Evolutionary conservation across 331 rosid species (phyloP), one percentile per base, ranked within the genome.

Genomic region (Quercus phellos): DNA sequence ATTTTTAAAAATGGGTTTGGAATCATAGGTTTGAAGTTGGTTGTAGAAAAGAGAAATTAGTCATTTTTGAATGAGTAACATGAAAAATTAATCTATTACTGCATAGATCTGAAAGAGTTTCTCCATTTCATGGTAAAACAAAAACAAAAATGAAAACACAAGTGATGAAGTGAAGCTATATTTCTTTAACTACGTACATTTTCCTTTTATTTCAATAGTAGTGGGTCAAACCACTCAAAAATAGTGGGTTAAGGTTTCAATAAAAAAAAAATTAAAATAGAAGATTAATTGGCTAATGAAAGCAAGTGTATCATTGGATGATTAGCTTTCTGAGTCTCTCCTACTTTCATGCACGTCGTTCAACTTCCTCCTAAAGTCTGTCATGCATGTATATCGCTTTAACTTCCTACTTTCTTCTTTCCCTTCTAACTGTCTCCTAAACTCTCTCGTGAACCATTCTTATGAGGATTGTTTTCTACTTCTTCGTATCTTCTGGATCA

Each of bases 361-460:
- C 7, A 7, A 17, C 77, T 68, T 79, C 66, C 18, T 72, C 75
- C 77, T 16, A 24, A 76, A 73, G 74, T 72, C 2, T 81, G 79
- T 42, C 74, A 34, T 58, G 30, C 64, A 21, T 5, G 12, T 6
- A 17, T 27, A 51, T 14, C 22, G 60, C 30, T 13, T 51, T 51
- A 13, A 55, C 70, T 27, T 51, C 43, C 7, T 43, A 9, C 75
- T 74, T 74, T 73, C 79, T 51, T 56, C n/a, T 18, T 54, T 8
- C 22, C 51, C 35, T 26, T 18, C 29, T 70, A 79, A 83, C 81
- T 42, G 75, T 50, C 77, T 79, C 87, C 89, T 46, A 9, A 42
- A 26, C 32, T 58, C 59, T 26, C 76, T 77, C 55, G 6, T 12
- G 17, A 0, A 46, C 17, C 14, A 46, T 46, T 2, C 53, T 46